Evolutionary conservation across 1,139 yeast genomes (phyloP), one percentile per base, ranked within the genome.

Genomic region (Taphrina pruni): DNA sequence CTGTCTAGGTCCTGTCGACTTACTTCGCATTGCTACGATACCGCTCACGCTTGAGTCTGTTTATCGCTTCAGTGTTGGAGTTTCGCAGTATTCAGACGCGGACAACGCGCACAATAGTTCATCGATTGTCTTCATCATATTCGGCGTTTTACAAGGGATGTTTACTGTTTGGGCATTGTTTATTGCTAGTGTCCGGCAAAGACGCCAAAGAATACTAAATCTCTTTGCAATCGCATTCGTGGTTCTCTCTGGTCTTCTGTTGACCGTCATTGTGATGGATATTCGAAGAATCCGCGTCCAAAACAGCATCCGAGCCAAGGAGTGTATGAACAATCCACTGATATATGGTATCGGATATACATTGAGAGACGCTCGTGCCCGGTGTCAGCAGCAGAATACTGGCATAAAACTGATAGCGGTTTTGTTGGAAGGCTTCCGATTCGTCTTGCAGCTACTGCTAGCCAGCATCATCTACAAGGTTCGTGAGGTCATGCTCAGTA

Each of bases 371-470:
- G 50, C 50, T 12, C 60, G 50, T 6, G 50, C 36, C 17, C 50
- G 36, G 11, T 56, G 60, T 41, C 36, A 56, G 7, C 46, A 39
- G 17, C 60, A 17, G 1, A 39, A n/a, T 26, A 17, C 21, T 17
- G 60, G 46, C 35, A 41, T 39, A 2, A 38, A 41, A 20, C 17
- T 56, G 35, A 41, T 35, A 17, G 50, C 60, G 21, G 35, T 56
- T 14, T 17, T 41, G n/a, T 14, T 56, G 36, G 50, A 38, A 17
- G 50, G 36, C 1, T n/a, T 56, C 20, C 11, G 60, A 39, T 56
- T 56, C 17, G 36, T 41, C 43, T 39, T 56, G n/a, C 60, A 56
- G 17, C 36, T 56, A 17, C 14, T 56, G 14, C 60, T 56, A 17
- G 20, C 39, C 32, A n/a, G 3, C 17, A 35, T 41, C 35, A 41